Conservation (phyloP, 768 basidiomycete genomes). For the Cantharellus anzutake region DNA sequence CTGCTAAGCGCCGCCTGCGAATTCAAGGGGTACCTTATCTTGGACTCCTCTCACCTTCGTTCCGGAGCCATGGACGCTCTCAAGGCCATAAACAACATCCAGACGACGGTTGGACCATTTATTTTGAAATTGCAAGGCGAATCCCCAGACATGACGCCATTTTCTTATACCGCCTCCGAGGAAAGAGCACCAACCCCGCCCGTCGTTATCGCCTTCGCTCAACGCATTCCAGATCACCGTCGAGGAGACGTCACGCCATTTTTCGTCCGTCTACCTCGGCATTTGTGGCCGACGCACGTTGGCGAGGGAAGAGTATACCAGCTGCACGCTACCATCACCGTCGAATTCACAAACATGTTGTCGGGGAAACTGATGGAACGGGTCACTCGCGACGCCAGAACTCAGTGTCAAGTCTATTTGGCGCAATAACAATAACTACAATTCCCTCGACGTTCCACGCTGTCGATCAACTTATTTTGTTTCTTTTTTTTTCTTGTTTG, state of each 20-base stretch:
- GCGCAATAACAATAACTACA: no score
- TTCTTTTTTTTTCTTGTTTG: no score
- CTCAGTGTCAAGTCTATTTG: no score
- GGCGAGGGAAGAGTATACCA: not conserved
- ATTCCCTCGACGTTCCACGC: no score
- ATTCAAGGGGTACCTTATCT: not conserved
- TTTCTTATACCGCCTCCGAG: not conserved
- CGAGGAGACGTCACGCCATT: not conserved
- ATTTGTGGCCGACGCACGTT: not conserved
- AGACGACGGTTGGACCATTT: not conserved
- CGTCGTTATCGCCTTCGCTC: not conserved
- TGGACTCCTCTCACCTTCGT: not conserved
- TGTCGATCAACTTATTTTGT: no score
- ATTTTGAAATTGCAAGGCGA: not conserved
- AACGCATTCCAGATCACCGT: not conserved
- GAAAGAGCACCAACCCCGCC: not conserved
- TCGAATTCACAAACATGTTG: not conserved
- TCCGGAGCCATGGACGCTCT: not conserved
- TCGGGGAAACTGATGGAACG: no score
- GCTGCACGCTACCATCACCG: not conserved
- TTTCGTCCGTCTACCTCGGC: not conserved
- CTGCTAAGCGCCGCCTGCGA: not conserved
- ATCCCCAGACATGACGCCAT: not conserved
- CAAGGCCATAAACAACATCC: not conserved
- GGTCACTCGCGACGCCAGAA: no score